These are phyloP conservation scores for Cytauxzoon felis DNA, from an alignment of 169 alveolate genomes.

Conservation along the genomic window DNA sequence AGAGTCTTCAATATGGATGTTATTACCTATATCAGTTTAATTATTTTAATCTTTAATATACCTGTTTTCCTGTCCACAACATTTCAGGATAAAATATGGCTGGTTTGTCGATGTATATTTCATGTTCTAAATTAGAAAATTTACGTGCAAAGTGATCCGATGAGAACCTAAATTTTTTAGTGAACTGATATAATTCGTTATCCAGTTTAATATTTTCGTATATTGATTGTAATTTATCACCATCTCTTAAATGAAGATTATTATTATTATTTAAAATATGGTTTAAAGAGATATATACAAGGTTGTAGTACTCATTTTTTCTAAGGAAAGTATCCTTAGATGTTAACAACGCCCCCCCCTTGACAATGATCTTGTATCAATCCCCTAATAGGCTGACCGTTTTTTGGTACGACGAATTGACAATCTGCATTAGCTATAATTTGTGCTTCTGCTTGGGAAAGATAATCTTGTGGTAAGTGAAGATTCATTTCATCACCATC, in stretches of 20 bases:
- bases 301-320: conserved; percentile 57
- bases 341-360: conserved; percentile 92
- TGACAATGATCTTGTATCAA: conserved; percentile 94
- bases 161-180: conserved; percentile 33
- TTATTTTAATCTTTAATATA: conserved; percentile 21
- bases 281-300: conserved; percentile 42
- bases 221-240: conserved; percentile 1
- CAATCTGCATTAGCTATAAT: conserved; percentile 90
- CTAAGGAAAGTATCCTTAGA: conserved; percentile 89
- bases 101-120: conserved; percentile 81
- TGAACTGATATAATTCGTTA: conserved; percentile 37
- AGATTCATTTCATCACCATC: conserved; percentile 99
- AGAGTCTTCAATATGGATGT: conserved; percentile 73
- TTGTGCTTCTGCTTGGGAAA: conserved; percentile 95
- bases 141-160: conserved; percentile 49
- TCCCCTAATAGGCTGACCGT: conserved; percentile 97
- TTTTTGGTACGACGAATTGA: conserved; percentile 94
- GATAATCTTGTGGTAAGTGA: conserved; percentile 92
- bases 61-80: conserved; percentile 96
- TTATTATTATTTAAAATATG: conserved; percentile 19
- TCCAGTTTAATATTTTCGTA: conserved; percentile 29
- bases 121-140: conserved; percentile 1
- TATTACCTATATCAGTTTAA: conserved; percentile 47
- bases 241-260: conserved; percentile 26
- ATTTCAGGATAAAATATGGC: conserved; percentile 88